phyloP scores from a whole-genome alignment of 805 yeast species.

The Sugiyamaella lignohabitans region DNA sequence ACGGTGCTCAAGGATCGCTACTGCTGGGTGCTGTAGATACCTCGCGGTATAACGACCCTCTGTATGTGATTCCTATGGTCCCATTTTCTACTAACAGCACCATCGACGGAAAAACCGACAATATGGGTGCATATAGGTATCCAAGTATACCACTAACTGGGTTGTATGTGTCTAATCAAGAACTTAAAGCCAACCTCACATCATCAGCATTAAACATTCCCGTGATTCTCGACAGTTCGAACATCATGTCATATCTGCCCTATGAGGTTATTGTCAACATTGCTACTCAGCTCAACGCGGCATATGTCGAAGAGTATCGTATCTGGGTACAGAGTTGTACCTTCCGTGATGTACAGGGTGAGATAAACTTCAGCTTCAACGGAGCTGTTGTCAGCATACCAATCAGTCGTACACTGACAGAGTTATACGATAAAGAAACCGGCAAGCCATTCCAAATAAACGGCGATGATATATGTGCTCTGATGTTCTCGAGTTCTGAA shows the following conservation, averaged over 20 bases:
- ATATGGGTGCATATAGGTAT: conserved; percentile 4
- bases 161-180: conserved; percentile 10
- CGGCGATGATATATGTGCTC: conserved; percentile 19
- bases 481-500: conserved; percentile 18
- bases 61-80: conserved; percentile 17
- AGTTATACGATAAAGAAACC: conserved; percentile 11
- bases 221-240: conserved; percentile 20
- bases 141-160: conserved; percentile 15
- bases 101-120: neutral
- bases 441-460: conserved; percentile 15
- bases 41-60: conserved; percentile 14
- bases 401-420: conserved; percentile 14
- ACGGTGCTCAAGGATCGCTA: conserved; percentile 12
- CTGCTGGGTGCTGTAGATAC: conserved; percentile 24
- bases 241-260: conserved; percentile 21
- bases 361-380: conserved; percentile 17
- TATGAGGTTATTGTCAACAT: conserved; percentile 18
- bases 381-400: conserved; percentile 19
- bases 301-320: conserved; percentile 13
- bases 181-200: conserved; percentile 5
- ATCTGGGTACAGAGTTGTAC: conserved; percentile 24
- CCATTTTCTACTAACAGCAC: conserved; percentile 3
- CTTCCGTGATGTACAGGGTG: conserved; percentile 17
- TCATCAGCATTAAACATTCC: conserved; percentile 10
- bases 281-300: conserved; percentile 24